Evolutionary conservation across 2,329 filamentous ascomycete species (phyloP).

Genomic region (Myrmaecium sp.): DNA sequence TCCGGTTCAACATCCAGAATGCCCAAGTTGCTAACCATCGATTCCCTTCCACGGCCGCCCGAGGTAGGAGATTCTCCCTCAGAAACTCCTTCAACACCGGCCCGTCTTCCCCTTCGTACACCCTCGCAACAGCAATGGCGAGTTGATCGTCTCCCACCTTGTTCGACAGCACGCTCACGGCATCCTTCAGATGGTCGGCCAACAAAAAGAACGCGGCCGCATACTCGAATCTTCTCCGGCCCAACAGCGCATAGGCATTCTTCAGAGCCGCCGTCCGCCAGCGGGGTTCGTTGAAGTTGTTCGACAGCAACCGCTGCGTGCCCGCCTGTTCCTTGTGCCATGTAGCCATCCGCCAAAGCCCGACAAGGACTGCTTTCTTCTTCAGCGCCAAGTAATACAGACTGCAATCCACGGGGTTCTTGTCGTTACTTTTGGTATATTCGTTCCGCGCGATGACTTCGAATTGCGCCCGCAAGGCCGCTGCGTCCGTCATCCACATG

Average conservation of each 20-base stretch:
- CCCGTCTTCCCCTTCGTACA: slow-evolving; percentile 74
- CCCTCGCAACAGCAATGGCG: slow-evolving; percentile 70
- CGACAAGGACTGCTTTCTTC: slow-evolving; percentile 81
- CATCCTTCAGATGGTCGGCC: slow-evolving; percentile 69
- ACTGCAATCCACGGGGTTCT: slow-evolving; percentile 80
- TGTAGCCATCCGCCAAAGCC: slow-evolving; percentile 83
- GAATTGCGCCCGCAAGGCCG: slow-evolving; percentile 60
- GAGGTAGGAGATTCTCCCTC: slow-evolving; percentile 59
- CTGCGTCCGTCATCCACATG: slow-evolving; percentile 76
- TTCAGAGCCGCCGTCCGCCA: slow-evolving; percentile 86
- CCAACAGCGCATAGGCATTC: slow-evolving; percentile 89
- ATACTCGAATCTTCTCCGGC: slow-evolving; percentile 82
- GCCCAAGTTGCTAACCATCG: slow-evolving; percentile 92
- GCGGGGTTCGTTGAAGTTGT: slow-evolving; percentile 73
- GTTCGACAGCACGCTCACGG: slow-evolving; percentile 69
- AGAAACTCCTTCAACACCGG: slow-evolving; percentile 57
- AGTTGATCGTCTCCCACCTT: slow-evolving; percentile 81
- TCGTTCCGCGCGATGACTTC: slow-evolving; percentile 85
- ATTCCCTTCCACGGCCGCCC: slow-evolving; percentile 68
- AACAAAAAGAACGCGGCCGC: slow-evolving; percentile 91
- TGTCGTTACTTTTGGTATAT: slow-evolving; percentile 73
- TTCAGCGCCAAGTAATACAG: slow-evolving; percentile 79
- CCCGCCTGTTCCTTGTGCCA: slow-evolving; percentile 76
- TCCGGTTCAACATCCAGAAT: slow-evolving; percentile 74
- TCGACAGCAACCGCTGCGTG: slow-evolving; percentile 66